A percentile compares a stretch with the other conserved stretches of the same genome.
These are phyloP conservation scores for Piper betle DNA, from an alignment of 164 flowering plant genomes.

Conservation along the genomic window DNA sequence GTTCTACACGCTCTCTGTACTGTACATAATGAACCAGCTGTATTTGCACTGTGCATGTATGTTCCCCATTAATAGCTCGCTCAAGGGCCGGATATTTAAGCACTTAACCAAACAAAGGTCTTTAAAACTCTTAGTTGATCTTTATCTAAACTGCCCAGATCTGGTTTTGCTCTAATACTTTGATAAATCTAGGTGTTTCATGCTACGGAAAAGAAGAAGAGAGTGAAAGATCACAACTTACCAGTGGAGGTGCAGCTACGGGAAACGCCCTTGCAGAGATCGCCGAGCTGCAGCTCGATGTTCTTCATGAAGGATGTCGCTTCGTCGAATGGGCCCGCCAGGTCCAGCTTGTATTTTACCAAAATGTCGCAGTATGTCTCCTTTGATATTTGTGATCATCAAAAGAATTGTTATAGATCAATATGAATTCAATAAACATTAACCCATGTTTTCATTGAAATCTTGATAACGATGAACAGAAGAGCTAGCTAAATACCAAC, in stretches of 20 bases:
- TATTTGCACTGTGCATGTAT: not conserved
- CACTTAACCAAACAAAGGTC: not conserved
- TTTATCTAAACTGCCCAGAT: too few relatives aligned
- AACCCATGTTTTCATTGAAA: not conserved
- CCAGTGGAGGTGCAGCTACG: slow-evolving; percentile 28
- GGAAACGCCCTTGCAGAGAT: slow-evolving; percentile 39
- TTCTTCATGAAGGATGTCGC: slow-evolving; percentile 56
- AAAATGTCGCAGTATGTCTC: slow-evolving; percentile 50
- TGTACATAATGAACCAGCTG: too few relatives aligned
- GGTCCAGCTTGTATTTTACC: slow-evolving; percentile 59
- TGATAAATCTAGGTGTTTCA: not conserved
- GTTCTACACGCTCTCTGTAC: too few relatives aligned
- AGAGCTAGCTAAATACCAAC: slow-evolving; percentile 19
- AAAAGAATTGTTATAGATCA: not conserved
- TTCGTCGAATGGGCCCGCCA: slow-evolving; percentile 59
- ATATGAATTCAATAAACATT: not conserved
- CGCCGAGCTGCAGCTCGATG: slow-evolving; percentile 46
- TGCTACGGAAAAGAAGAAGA: slow-evolving; percentile 7
- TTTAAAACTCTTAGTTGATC: not conserved
- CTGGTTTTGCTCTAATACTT: too few relatives aligned
- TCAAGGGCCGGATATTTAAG: not conserved
- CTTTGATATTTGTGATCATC: slow-evolving; percentile 11
- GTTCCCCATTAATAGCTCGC: not conserved
- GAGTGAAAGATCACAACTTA: slow-evolving; percentile 15
- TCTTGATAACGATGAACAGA: not conserved